Percentiles rank a stretch among this genome's conserved stretches.
These are phyloP conservation scores for Leccinum colubrinum DNA, from an alignment of 1,284 basidiomycete species.

Conservation along the genomic window DNA sequence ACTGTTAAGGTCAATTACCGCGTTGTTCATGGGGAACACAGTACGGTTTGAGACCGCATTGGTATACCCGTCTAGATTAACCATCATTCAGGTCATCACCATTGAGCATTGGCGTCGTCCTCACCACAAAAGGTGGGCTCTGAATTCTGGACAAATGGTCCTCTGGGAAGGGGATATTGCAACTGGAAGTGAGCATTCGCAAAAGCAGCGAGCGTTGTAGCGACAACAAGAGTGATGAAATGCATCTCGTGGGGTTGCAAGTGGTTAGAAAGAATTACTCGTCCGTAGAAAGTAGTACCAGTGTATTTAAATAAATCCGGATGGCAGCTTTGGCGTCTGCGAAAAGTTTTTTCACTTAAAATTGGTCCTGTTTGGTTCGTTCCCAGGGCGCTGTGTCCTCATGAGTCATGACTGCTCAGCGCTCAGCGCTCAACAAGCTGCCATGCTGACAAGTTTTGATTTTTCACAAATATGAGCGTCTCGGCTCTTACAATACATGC, in stretches of 20 bases:
- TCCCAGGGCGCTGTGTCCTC: background rate
- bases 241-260: constrained; percentile 27
- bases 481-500: background rate
- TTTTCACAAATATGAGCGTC: background rate
- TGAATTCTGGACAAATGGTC: constrained; percentile 47
- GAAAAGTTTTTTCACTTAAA: constrained; percentile 28
- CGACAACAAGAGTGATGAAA: constrained; percentile 32
- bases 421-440: background rate
- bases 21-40: constrained; percentile 53
- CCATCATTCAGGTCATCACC: background rate
- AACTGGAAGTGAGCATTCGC: constrained; percentile 61
- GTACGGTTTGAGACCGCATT: constrained; percentile 44
- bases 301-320: constrained; percentile 17
- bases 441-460: background rate
- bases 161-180: constrained; percentile 56
- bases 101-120: constrained; percentile 14
- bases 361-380: constrained; percentile 24
- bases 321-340: background rate
- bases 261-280: background rate
- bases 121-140: constrained; percentile 51
- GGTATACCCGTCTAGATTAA: constrained; percentile 44
- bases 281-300: background rate
- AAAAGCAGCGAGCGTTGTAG: constrained; percentile 34
- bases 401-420: background rate
- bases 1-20: constrained; percentile 41